Evolutionary conservation across 2,329 filamentous ascomycete genomes (phyloP), one percentile per base, ranked within the genome.

Genomic region (Elsinoe perseae): DNA sequence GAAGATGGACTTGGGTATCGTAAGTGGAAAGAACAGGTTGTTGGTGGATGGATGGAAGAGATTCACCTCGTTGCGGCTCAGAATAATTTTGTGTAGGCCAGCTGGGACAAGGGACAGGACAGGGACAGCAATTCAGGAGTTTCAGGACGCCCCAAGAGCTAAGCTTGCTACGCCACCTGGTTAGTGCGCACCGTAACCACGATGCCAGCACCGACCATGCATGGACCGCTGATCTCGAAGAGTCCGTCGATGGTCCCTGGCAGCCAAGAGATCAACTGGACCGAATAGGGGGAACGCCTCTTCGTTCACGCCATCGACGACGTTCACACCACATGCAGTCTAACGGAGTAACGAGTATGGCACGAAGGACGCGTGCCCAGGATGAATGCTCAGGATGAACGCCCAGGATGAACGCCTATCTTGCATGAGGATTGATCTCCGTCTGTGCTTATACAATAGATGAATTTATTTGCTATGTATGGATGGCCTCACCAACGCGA

Each of bases 1-100:
- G 54, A 34, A 20, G 55, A 53, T 32, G 44, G 53, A 54, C 10
- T 36, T 36, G 56, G 55, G 48, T 56, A 60, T 60, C 53, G 57
- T 27, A 20, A 50, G 44, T 10, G n/a, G 30, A 32, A 25, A 23
- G 21, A 55, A n/a, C 25, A 42, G 40, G 18, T 30, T 23, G 34
- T 43, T 44, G 52, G 40, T 50, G 54, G 36, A 53, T 42, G 54
- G 40, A 21, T 27, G 43, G 56, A 34, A 25, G 21, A 44, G 40
- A 43, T 43, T 16, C 12, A 36, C n/a, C n/a, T 36, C n/a, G 40
- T 23, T 43, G 40, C 40, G 40, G 40, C 40, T 43, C 40, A 20
- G 23, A 43, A 43, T 43, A 43, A 43, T 43, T 43, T 23, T 43
- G 14, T 5, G n/a, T n/a, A n/a, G n/a, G n/a, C n/a, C 32, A 36